phyloP scores from a whole-genome alignment of 2,329 filamentous ascomycete genomes.

The Fusarium pseudonygamai region DNA sequence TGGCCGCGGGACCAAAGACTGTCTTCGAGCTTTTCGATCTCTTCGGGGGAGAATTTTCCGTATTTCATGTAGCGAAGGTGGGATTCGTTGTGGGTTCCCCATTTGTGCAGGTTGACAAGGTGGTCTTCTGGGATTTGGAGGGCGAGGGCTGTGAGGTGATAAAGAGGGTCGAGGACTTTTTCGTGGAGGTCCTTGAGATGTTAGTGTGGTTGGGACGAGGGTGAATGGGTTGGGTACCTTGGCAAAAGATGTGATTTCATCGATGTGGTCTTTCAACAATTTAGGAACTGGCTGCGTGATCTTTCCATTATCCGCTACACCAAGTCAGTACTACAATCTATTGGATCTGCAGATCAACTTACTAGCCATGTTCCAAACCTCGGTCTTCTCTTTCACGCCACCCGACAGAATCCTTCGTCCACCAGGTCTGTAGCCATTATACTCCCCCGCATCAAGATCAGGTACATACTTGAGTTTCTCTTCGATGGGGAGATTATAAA shows the following conservation, averaged over 20 bases:
- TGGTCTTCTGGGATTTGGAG: constrained; percentile 69
- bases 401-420: constrained; percentile 49
- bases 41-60: constrained; percentile 57
- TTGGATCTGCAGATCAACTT: constrained; percentile 23
- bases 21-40: constrained; percentile 55
- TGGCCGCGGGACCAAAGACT: constrained; percentile 59
- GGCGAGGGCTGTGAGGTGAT: constrained; percentile 68
- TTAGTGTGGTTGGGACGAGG: neutral
- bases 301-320: constrained; percentile 42
- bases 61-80: constrained; percentile 73
- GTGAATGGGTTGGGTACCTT: constrained; percentile 1
- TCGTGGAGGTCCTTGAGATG: constrained; percentile 50
- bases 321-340: neutral
- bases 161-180: constrained; percentile 65
- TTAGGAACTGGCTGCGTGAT: constrained; percentile 40
- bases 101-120: constrained; percentile 62
- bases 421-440: constrained; percentile 65
- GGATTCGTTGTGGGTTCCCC: constrained; percentile 66
- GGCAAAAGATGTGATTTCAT: constrained; percentile 25
- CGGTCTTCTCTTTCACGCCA: constrained; percentile 53
- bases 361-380: constrained; percentile 53
- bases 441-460: constrained; percentile 60
- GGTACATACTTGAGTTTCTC: constrained; percentile 67
- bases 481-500: constrained; percentile 62
- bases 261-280: neutral